A percentile compares a stretch with the other conserved stretches of the same genome.
These are phyloP conservation scores for Baorangia bicolor DNA, from an alignment of 768 basidiomycete genomes.

Conservation along the genomic window DNA sequence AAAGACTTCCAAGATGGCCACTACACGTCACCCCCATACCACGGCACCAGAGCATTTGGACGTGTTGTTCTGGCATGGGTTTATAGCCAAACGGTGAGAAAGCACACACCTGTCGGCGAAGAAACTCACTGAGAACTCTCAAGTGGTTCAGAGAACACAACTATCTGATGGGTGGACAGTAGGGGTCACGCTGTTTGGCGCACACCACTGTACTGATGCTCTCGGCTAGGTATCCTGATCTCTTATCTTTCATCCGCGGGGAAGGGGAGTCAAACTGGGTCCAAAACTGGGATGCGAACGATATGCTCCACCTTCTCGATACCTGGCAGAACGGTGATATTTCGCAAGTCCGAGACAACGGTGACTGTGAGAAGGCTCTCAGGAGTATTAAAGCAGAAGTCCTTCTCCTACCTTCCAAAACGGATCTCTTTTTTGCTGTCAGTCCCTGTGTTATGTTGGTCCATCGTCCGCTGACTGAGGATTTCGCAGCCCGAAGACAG, in stretches of 20 bases:
- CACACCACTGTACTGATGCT: background rate
- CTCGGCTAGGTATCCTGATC: conserved; percentile 41
- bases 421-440: conserved; percentile 57
- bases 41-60: conserved; percentile 54
- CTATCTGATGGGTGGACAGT: conserved; percentile 43
- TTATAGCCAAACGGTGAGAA: conserved; percentile 49
- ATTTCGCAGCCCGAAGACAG: conserved; percentile 50
- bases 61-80: conserved; percentile 55
- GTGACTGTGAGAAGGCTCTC: conserved; percentile 42
- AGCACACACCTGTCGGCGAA: conserved; percentile 84
- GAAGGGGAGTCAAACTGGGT: conserved; percentile 49
- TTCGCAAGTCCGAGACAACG: conserved; percentile 43
- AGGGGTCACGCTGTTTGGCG: conserved; percentile 1
- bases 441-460: background rate
- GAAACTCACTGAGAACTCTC: conserved; percentile 24
- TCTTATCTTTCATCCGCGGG: conserved; percentile 48
- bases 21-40: conserved; percentile 45
- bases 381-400: conserved; percentile 48
- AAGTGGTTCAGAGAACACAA: conserved; percentile 54
- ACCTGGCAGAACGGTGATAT: conserved; percentile 54
- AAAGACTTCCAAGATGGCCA: conserved; percentile 53
- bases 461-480: background rate
- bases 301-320: conserved; percentile 46
- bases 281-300: conserved; percentile 51
- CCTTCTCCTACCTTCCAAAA: conserved; percentile 56